Evolutionary conservation across 2,329 filamentous ascomycete species (phyloP).

Genomic region (Colletotrichum lupini): DNA sequence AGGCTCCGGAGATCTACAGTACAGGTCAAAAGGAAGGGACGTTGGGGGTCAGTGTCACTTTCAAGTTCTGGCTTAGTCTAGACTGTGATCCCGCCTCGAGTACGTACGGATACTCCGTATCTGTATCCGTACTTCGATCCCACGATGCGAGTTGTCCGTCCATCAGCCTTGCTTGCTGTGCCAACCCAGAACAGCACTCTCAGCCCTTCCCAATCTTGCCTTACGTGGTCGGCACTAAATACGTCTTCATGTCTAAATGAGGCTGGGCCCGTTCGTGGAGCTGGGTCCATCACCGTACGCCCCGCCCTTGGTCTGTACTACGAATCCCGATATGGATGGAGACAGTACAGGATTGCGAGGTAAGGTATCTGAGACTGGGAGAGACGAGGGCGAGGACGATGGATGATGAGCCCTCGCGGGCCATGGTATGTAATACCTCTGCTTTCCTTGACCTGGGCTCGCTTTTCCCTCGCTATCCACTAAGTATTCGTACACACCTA

Average conservation of each 20-base stretch:
- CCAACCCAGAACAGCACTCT: conserved; percentile 37
- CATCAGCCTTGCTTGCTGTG: conserved; percentile 41
- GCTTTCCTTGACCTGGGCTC: not conserved
- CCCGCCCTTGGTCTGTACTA: conserved; percentile 49
- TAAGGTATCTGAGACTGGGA: not conserved
- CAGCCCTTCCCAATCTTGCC: conserved; percentile 20
- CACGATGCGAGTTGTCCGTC: conserved; percentile 34
- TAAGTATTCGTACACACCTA: not conserved
- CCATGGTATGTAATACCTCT: not conserved
- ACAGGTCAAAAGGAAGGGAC: not conserved
- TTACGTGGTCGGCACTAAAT: conserved; percentile 4
- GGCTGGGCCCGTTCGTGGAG: conserved; percentile 54
- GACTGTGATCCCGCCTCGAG: not conserved
- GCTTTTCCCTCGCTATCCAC: not conserved
- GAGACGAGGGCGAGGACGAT: not conserved
- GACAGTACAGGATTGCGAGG: not conserved
- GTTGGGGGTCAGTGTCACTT: not conserved
- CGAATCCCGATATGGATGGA: not conserved
- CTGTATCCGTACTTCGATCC: not conserved
- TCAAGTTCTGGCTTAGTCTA: not conserved
- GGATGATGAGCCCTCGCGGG: not conserved
- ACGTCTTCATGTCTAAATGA: conserved; percentile 55
- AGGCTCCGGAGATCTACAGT: not conserved
- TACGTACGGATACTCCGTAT: not conserved
- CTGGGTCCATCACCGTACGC: conserved; percentile 53